Percentiles rank a stretch among this genome's conserved stretches.
Conservation (phyloP, 73 alveolate genomes). For the Paramecium sexaurelia region DNA sequence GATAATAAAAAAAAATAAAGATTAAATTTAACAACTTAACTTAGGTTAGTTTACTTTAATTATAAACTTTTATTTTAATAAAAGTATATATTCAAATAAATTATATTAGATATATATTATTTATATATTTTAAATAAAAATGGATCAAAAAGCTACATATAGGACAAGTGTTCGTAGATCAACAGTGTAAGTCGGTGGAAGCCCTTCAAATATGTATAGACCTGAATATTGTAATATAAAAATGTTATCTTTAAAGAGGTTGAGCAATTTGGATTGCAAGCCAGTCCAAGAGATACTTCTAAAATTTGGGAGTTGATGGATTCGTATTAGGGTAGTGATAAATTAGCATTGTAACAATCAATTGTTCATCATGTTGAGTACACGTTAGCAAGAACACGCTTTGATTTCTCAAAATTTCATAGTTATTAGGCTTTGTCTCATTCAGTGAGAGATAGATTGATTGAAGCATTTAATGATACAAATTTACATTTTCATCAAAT, state of each 20-base stretch:
- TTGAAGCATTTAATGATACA: conserved; percentile 97
- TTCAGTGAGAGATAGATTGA: conserved; percentile 95
- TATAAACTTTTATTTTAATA: background rate
- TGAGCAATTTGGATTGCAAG: background rate
- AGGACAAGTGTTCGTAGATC: conserved; percentile 4
- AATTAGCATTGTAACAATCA: conserved; percentile 42
- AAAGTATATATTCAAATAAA: background rate
- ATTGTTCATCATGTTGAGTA: conserved; percentile 69
- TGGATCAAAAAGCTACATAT: background rate
- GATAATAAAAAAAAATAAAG: background rate
- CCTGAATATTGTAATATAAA: conserved; percentile 18
- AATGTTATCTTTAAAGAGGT: background rate
- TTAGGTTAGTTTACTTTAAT: background rate
- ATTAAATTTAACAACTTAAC: background rate
- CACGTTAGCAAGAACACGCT: conserved; percentile 73
- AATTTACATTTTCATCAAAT: conserved; percentile 45
- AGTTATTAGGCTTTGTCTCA: conserved; percentile 87
- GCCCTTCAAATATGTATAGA: conserved; percentile 33
- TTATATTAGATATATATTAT: background rate
- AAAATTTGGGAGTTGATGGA: conserved; percentile 71
- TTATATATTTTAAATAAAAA: background rate
- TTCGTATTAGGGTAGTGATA: conserved; percentile 57
- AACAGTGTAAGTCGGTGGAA: conserved; percentile 28
- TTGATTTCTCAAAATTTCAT: conserved; percentile 70
- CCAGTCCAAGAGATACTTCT: conserved; percentile 32